Conservation (phyloP, 2,329 filamentous ascomycete species). For the Ilyonectria robusta region DNA sequence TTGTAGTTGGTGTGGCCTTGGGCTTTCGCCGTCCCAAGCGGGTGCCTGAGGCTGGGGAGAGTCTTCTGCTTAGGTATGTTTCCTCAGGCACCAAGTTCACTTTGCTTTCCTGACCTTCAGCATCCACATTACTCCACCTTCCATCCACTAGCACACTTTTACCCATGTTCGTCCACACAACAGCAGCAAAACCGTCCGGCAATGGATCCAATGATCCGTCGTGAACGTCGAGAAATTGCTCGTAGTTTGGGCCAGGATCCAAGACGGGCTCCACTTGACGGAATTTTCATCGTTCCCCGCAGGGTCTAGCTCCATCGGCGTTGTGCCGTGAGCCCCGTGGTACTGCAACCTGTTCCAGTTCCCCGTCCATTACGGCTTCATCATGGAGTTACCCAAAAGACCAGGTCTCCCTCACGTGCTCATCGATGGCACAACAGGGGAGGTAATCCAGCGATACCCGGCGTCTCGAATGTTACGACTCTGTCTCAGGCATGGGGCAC, state of each 20-base stretch:
- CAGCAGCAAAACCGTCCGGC: conserved; percentile 2
- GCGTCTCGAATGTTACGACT: conserved; percentile 17
- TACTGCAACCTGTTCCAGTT: conserved; percentile 9
- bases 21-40: neutral
- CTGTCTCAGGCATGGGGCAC: neutral
- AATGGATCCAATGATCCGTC: conserved; percentile 41
- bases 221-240: conserved; percentile 27
- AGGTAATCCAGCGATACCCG: conserved; percentile 11
- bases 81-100: neutral
- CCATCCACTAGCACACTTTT: neutral
- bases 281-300: conserved; percentile 25
- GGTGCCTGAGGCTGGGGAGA: neutral
- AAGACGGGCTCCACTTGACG: conserved; percentile 38
- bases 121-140: neutral
- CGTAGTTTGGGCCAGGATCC: conserved; percentile 31
- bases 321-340: conserved; percentile 11
- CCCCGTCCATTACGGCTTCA: conserved; percentile 31
- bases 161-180: neutral
- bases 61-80: neutral
- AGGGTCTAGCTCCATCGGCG: conserved; percentile 2
- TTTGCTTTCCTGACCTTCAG: neutral
- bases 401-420: conserved; percentile 21
- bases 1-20: neutral
- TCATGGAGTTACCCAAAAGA: neutral
- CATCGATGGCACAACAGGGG: neutral